Evolutionary conservation across 768 basidiomycete genomes (phyloP), one percentile per base, ranked within the genome.

Genomic region (Grammothele lineata): DNA sequence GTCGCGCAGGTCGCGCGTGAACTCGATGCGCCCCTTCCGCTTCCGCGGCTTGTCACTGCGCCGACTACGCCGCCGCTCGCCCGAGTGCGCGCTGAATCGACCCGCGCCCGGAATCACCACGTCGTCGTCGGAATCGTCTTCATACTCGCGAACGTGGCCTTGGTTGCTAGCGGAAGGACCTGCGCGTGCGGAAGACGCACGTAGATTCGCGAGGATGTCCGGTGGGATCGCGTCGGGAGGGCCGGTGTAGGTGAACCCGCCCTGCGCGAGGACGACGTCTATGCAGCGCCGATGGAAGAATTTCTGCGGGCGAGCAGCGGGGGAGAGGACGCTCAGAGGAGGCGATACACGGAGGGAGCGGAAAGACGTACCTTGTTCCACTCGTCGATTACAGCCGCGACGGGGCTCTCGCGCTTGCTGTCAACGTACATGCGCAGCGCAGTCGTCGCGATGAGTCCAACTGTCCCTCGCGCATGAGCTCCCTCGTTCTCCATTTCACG

Each of bases 331-430:
- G 19, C 21, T 8, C 23, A 11, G n/a, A 18, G 18, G 15, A 21
- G 12, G 37, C 35, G n/a, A 24, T n/a, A n/a, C n/a, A n/a, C n/a
- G n/a, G n/a, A n/a, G n/a, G 8, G 22, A 18, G 14, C n/a, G 18
- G 5, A 8, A 27, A 14, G 3, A 60, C 70, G 41, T 15, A 76
- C 76, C 23, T 73, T 68, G 48, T 78, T 78, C 77, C 76, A 78
- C 36, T 62, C 59, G 44, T 71, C 70, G 8, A 78, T 57, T 0
- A 73, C 43, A 7, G 72, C 65, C n/a, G 64, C 67, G 26, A 72
- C 74, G 3, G 69, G 66, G 2, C 51, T 52, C 0, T 45, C 45
- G 24, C 47, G 43, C 35, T 43, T 48, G 22, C 40, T 27, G n/a
- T 51, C 46, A 19, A 50, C 26, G 24, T 40, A 37, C n/a, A 34